Evolutionary conservation across 148 eudicot species (phyloP).

Genomic region (Fagopyrum tataricum): DNA sequence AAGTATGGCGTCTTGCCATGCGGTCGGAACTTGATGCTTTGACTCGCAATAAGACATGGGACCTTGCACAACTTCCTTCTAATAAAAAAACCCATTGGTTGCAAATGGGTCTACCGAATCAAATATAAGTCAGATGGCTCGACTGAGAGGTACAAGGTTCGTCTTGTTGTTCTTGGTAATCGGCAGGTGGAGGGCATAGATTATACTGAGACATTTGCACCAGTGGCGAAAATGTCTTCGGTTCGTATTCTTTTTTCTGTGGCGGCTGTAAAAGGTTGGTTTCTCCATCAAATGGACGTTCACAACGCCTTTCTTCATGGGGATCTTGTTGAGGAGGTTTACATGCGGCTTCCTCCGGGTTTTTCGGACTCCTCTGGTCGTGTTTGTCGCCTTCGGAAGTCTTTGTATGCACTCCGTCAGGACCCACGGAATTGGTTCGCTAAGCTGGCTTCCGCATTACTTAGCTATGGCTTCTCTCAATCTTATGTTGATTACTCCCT

Average conservation of each 20-base stretch:
- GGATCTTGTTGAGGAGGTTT: neutral
- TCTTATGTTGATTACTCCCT: neutral
- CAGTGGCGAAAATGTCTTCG: neutral
- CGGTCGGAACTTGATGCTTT: too few relatives aligned
- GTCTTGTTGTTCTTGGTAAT: neutral
- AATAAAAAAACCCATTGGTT: neutral
- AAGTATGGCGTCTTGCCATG: too few relatives aligned
- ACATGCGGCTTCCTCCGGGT: neutral
- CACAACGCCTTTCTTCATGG: neutral
- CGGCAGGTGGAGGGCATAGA: neutral
- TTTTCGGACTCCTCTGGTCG: too few relatives aligned
- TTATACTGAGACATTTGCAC: neutral
- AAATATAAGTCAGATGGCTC: neutral
- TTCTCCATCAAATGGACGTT: neutral
- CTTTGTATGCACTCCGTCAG: neutral
- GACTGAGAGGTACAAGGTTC: neutral
- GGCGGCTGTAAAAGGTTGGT: neutral
- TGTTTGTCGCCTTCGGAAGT: neutral
- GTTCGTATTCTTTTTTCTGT: neutral
- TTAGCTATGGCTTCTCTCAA: neutral
- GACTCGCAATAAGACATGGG: neutral
- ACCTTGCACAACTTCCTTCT: neutral
- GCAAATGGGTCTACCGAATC: neutral
- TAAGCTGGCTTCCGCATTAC: neutral
- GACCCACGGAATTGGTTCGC: neutral